These are phyloP conservation scores for Ostreobium quekettii DNA, from an alignment of 139 green algal species.

Conservation along the genomic window DNA sequence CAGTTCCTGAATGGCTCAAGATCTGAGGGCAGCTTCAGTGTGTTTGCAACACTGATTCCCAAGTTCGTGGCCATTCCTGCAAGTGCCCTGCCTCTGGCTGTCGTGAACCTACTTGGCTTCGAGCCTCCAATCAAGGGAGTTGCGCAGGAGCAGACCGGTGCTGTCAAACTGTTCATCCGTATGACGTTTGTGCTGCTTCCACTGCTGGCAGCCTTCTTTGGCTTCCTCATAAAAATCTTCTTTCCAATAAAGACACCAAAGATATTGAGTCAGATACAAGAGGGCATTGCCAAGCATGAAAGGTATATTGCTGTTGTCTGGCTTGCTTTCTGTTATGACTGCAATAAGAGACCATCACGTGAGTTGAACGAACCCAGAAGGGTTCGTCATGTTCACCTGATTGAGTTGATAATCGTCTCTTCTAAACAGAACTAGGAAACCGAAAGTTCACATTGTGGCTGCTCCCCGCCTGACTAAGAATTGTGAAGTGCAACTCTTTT, in stretches of 20 bases:
- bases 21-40: conserved; percentile 23
- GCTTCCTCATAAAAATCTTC: conserved; percentile 23
- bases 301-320: neutral
- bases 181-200: conserved; percentile 26
- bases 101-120: conserved; percentile 31
- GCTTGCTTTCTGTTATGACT: no score
- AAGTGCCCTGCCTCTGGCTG: conserved; percentile 23
- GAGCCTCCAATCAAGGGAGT: conserved; percentile 21
- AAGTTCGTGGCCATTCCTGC: conserved; percentile 36
- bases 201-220: conserved; percentile 16
- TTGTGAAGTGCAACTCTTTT: no score
- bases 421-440: no score
- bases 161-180: conserved; percentile 22
- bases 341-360: no score
- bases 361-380: no score
- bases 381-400: no score
- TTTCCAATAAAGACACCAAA: conserved; percentile 23
- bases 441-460: no score
- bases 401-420: no score
- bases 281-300: conserved; percentile 15
- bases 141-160: conserved; percentile 11
- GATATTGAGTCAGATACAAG: conserved; percentile 5
- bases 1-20: conserved; percentile 23
- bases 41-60: conserved; percentile 33
- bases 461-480: no score